Percentiles rank a stretch among this genome's conserved stretches.
Conservation (phyloP, 2,329 filamentous ascomycete species). For the Aspergillus pseudotamarii region DNA sequence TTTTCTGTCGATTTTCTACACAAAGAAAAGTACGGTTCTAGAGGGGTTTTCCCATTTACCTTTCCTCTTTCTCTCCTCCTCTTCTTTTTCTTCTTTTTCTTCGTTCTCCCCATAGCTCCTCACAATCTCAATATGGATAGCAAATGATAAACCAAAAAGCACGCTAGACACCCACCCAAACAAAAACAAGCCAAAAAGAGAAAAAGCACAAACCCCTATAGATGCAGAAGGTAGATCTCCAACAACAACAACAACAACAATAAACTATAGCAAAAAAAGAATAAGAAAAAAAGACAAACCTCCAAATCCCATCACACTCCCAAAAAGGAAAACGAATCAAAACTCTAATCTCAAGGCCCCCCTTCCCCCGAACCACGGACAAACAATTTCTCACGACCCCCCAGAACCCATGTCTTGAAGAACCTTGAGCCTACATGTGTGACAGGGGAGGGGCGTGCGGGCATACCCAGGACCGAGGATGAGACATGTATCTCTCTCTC, state of each 20-base stretch:
- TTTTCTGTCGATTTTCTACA: conserved; percentile 9
- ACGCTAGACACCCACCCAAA: no score
- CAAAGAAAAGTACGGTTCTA: conserved; percentile 1
- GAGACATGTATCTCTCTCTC: neutral
- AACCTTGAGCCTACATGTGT: neutral
- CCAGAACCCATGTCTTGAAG: neutral
- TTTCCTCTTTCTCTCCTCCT: neutral
- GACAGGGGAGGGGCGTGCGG: neutral
- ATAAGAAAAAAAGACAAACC: neutral
- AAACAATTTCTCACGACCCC: neutral
- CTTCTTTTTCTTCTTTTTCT: neutral
- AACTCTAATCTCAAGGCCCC: neutral
- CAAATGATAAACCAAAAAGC: neutral
- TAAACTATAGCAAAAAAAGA: neutral
- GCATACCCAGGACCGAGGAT: neutral
- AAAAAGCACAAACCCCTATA: neutral
- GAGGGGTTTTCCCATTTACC: neutral
- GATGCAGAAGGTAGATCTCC: no score
- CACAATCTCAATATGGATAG: neutral
- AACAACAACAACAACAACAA: no score
- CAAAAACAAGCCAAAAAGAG: neutral
- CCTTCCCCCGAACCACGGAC: neutral
- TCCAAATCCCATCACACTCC: neutral
- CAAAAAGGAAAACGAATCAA: neutral
- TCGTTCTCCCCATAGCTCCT: neutral